Evolutionary conservation across 129 eudicot species (phyloP).

Genomic region (Flaveria trinervia): DNA sequence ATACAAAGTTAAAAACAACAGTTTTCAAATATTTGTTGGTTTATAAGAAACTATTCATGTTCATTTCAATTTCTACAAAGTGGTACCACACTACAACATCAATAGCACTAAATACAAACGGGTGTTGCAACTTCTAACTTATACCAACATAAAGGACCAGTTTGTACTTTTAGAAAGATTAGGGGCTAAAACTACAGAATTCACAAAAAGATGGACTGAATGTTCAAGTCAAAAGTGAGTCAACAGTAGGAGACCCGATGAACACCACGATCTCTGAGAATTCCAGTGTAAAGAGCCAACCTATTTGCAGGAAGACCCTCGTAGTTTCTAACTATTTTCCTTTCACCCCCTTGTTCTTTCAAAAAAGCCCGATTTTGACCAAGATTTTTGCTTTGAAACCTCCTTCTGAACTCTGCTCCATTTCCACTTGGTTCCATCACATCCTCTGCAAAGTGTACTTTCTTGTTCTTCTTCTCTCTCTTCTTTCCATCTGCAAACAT

Average conservation of each 20-base stretch:
- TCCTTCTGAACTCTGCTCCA: conserved; percentile 68
- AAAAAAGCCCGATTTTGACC: conserved; percentile 18
- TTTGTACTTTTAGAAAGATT: neutral
- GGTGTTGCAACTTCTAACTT: neutral
- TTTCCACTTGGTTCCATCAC: conserved; percentile 84
- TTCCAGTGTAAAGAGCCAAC: conserved; percentile 74
- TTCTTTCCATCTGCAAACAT: conserved; percentile 42
- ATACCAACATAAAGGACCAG: neutral
- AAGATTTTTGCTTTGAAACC: conserved; percentile 30
- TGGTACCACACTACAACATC: neutral
- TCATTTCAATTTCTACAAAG: conserved; percentile 3
- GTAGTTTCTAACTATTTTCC: conserved; percentile 28
- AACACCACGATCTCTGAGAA: conserved; percentile 68
- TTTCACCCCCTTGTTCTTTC: conserved; percentile 28
- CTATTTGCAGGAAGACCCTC: conserved; percentile 63
- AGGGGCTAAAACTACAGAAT: conserved; percentile 35
- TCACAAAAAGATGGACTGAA: conserved; percentile 8
- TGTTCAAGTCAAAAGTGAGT: conserved; percentile 23
- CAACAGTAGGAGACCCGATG: conserved; percentile 55
- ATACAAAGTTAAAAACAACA: no score
- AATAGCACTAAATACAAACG: neutral
- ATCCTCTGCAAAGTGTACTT: conserved; percentile 83
- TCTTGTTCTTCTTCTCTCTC: conserved; percentile 75
- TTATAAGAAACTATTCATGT: neutral
- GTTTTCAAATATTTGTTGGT: no score